Evolutionary conservation across 768 basidiomycete species (phyloP), one percentile per base, ranked within the genome.

Genomic region (Xerocomellus chrysenteron): DNA sequence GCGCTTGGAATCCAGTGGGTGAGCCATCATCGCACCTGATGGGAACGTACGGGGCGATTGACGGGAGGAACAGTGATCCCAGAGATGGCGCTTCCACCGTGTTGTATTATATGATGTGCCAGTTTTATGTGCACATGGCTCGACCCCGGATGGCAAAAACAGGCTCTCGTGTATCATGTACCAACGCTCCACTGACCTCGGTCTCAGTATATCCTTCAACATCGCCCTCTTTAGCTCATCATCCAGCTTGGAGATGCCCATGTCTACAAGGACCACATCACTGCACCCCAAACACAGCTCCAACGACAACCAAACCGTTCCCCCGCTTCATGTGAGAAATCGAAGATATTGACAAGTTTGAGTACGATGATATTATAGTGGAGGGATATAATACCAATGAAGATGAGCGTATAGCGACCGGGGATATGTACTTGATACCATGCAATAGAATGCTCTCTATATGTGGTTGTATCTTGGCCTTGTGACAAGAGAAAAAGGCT

Each of bases 1-100:
- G 89, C 66, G 96, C 97, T 21, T 99, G 97, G 97, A 99, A 98
- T 68, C 96, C 96, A 0, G 92, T 88, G 70, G 97, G 97, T 94
- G 59, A 56, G 82, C 11, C 21, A 40, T 41, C 3, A 2, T 7
- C 4, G 30, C 16, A 5, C 35, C 10, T 3, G 40, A 21, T 56
- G 3, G 3, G 2, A 19, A 19, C 8, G n/a, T 2, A 30, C 14
- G 2, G 21, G 16, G 32, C 32, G 8, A 17, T 19, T 62, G 48
- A 62, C 26, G 12, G 3, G 26, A 17, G 12, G 19, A 7, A n/a
- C 12, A 98, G 96, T 96, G 73, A 90, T 99, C 26, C 84, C 87
- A 1, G 79, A 82, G 39, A 99, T 98, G 97, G 97, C 97, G 0
- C 84, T 99, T 0, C 97, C 97, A 0, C 97, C 97, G 0, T 99